Conservation (phyloP, 2,329 filamentous ascomycete genomes). For the Dactylellina parvicollis region DNA sequence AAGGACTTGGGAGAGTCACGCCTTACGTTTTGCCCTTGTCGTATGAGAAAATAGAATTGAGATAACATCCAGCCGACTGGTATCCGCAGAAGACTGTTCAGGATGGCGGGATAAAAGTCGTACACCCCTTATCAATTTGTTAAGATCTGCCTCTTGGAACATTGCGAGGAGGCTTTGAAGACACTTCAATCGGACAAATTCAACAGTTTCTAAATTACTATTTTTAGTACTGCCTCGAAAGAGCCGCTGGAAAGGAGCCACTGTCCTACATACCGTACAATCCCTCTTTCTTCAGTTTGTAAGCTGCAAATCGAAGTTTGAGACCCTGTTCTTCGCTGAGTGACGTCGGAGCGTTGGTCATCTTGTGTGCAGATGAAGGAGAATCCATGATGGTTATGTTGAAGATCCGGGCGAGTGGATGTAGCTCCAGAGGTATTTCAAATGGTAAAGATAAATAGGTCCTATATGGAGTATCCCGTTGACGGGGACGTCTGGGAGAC, state of each 20-base stretch:
- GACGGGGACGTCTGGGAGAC: no score
- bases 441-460: background rate
- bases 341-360: background rate
- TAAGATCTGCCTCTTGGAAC: constrained; percentile 10
- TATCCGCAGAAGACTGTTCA: background rate
- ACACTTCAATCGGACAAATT: constrained; percentile 14
- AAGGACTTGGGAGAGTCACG: no score
- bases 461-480: background rate
- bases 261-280: background rate
- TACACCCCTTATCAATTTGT: background rate
- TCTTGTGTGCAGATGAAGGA: background rate
- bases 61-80: background rate
- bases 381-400: background rate
- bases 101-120: background rate
- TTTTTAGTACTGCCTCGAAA: background rate
- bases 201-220: constrained; percentile 2
- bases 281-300: constrained; percentile 13
- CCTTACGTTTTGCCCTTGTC: constrained; percentile 15
- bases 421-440: background rate
- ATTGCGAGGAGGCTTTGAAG: constrained; percentile 15
- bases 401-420: background rate
- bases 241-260: background rate
- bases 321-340: background rate
- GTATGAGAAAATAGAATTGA: constrained; percentile 11
- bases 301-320: constrained; percentile 10